Base-by-base conservation (phyloP, 2,329 filamentous ascomycete species). In the Nemania abortiva region DNA sequence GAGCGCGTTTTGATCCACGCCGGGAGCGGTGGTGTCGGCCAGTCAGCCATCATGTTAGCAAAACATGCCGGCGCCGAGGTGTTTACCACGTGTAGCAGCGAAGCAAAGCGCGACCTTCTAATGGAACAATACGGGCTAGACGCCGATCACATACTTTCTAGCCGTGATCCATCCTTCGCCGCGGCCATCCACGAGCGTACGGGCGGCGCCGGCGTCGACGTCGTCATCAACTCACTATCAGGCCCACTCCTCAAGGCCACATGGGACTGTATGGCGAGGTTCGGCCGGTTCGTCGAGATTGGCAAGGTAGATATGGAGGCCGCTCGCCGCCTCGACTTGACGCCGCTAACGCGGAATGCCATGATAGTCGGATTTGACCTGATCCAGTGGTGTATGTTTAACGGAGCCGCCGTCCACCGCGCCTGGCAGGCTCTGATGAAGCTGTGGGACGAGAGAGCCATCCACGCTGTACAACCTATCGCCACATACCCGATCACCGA, bases 231-330 rank as follows among this genome's bases (percentile, higher is more conserved):
- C 73, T 83, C 81, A 0, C 75, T 85, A 1, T 74, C 80, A 1
- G 83, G 83, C 1, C 81, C 83, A 10, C 73, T 78, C 0, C 72
- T 85, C 2, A 77, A 78, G 2, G 81, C 82, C 49, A 82, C 83
- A 0, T 85, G 81, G 82, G 77, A 79, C 2, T 84, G 81, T 58
- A 74, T 87, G 20, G 81, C 81, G 53, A 77, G 77, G 18, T 84
- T 83, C 70, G 84, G 84, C 1, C 78, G 81, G 2, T 84, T 86
- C 54, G 73, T 87, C 3, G 84, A 87, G 63, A 80, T 86, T 37
- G 80, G 82, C 7, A 80, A 77, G 66, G 20, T 18, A 1, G 66
- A 71, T 52, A 55, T 64, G 18, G 54, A 55, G 34, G 24, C 31
- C 3, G 10, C 3, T 10, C n/a, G 18, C 10, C 20, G 37, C 11